A percentile compares a stretch with the other conserved stretches of the same genome.
phyloP scores from a whole-genome alignment of 2,329 filamentous ascomycete species.

The Teratosphaeria viscida region DNA sequence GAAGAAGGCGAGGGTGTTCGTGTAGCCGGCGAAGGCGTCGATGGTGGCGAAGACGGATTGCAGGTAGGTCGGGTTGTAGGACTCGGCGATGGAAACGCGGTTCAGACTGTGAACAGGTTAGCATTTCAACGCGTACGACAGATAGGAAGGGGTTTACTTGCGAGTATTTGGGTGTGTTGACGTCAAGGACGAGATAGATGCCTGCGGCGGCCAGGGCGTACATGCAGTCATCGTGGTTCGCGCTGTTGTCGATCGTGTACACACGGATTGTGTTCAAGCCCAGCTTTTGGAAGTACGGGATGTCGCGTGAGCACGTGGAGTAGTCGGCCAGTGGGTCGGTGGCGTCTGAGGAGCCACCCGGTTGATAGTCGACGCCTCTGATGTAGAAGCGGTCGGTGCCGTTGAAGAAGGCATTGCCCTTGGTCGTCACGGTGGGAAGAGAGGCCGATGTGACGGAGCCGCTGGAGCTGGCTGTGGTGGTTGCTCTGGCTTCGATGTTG shows the following conservation, averaged over 20 bases:
- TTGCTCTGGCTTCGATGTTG: slow-evolving; percentile 19
- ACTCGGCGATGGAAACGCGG: slow-evolving; percentile 55
- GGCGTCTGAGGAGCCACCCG: slow-evolving; percentile 48
- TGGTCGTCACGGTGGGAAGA: slow-evolving; percentile 47
- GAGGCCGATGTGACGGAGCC: slow-evolving; percentile 20
- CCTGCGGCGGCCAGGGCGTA: slow-evolving; percentile 63
- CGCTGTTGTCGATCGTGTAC: slow-evolving; percentile 83
- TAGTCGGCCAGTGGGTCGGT: slow-evolving; percentile 65
- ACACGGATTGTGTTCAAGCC: slow-evolving; percentile 84
- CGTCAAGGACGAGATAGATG: slow-evolving; percentile 83
- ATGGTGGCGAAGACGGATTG: slow-evolving; percentile 78
- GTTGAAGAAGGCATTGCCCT: slow-evolving; percentile 54
- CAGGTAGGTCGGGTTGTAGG: slow-evolving; percentile 79
- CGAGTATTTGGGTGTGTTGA: slow-evolving; percentile 68
- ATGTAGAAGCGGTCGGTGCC: slow-evolving; percentile 50
- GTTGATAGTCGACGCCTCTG: slow-evolving; percentile 44
- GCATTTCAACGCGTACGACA: too few relatives aligned
- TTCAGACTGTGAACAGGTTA: slow-evolving; percentile 52
- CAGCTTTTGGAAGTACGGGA: slow-evolving; percentile 68
- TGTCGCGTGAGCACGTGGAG: slow-evolving; percentile 63
- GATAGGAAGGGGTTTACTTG: too few relatives aligned
- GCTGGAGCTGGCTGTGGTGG: slow-evolving; percentile 10
- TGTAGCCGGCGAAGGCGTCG: slow-evolving; percentile 69
- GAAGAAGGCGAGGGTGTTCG: slow-evolving; percentile 77
- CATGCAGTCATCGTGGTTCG: slow-evolving; percentile 77